Evolutionary conservation across 768 basidiomycete species (phyloP), one percentile per base, ranked within the genome.

Genomic region (Rhizopogon vesiculosus): DNA sequence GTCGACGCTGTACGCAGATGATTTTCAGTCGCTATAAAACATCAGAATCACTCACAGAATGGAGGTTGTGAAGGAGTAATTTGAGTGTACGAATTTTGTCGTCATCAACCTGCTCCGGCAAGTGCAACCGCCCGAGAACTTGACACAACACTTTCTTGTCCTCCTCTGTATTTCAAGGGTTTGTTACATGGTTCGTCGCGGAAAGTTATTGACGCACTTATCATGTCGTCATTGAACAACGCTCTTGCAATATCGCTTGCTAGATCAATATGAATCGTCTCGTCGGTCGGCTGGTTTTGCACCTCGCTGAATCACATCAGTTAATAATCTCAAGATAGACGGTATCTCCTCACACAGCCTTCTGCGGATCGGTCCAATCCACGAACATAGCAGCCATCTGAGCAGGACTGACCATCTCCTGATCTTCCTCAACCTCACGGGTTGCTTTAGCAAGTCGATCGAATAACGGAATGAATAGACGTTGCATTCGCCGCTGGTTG

Each of bases 321-420:
- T 4, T 9, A 22, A 29, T 12, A 13, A 7, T 6, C 22, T 15
- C 28, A 40, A 25, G 15, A 35, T 4, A 28, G 48, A 43, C 3
- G 31, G 61, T 15, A 60, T 74, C 71, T 65, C 71, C 76, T 75
- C 64, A 81, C 64, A 82, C 78, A 38, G 81, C 79, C 63, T 90
- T 92, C 64, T 82, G 77, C 0, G 91, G 89, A 65, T 95, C 87
- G 3, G 89, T 91, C 93, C 93, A 96, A 60, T 94, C 92, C 2
- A 87, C 77, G 64, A 95, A 78, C 71, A 94, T 79, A n/a, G 85
- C 73, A 0, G 84, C 86, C 56, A 92, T 84, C 63, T 92, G 89
- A 18, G 82, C 72, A 0, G 88, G 82, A 0, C 81, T 72, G 10
- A 92, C 80, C 84, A 90, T 89, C 42, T 85, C 81, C 62, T 88